phyloP scores from a whole-genome alignment of 495 filamentous ascomycete species.

The Aspergillus homomorphus region DNA sequence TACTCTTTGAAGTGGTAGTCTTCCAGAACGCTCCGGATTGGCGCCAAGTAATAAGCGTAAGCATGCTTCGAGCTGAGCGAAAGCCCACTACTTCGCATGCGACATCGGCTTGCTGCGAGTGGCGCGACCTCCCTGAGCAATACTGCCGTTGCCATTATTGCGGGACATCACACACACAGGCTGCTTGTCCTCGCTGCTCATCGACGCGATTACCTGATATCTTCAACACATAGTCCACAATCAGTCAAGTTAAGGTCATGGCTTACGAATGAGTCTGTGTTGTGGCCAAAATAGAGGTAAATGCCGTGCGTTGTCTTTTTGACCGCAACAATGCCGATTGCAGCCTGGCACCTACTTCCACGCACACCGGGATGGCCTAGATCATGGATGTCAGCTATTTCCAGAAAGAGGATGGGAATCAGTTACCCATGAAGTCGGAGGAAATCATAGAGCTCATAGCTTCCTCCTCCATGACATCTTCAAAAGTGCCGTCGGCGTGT shows the following conservation, averaged over 20 bases:
- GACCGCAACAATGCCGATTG: slow-evolving; percentile 79
- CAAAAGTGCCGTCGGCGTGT: slow-evolving; percentile 55
- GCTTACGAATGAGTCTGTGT: slow-evolving; percentile 81
- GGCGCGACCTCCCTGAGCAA: slow-evolving; percentile 42
- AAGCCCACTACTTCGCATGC: not conserved
- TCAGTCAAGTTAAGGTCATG: not conserved
- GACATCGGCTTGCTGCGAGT: slow-evolving; percentile 24
- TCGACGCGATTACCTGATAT: slow-evolving; percentile 70
- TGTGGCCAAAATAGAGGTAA: slow-evolving; percentile 84
- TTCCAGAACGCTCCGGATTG: not conserved
- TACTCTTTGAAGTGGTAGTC: not conserved
- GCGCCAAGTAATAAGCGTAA: not conserved
- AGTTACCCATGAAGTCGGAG: slow-evolving; percentile 70
- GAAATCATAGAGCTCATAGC: slow-evolving; percentile 69
- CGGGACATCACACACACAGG: slow-evolving; percentile 86
- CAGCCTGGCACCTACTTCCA: slow-evolving; percentile 65
- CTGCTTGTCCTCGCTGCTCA: slow-evolving; percentile 68
- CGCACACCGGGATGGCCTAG: slow-evolving; percentile 70
- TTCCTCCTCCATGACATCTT: slow-evolving; percentile 64
- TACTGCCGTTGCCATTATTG: slow-evolving; percentile 32
- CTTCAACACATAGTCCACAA: slow-evolving; percentile 15
- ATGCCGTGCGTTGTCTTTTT: slow-evolving; percentile 71
- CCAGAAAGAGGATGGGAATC: not conserved
- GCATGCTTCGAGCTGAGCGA: not conserved
- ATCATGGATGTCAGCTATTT: not conserved